phyloP scores from a whole-genome alignment of 805 yeast species.

The Saccharomycodes ludwigii region DNA sequence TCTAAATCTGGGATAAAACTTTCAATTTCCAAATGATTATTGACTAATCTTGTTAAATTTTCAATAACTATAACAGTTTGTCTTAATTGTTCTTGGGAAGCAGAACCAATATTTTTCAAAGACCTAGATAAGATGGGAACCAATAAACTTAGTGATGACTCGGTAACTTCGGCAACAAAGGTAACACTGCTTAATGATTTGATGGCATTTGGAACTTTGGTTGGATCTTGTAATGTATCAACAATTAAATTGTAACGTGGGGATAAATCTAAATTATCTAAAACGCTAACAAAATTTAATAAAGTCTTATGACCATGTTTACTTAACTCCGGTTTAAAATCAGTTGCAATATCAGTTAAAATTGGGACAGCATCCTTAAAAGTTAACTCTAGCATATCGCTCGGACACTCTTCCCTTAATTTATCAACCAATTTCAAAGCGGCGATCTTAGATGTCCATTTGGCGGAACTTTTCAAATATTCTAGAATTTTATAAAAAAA shows the following conservation, averaged over 20 bases:
- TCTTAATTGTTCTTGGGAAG: conserved; percentile 92
- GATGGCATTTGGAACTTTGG: conserved; percentile 78
- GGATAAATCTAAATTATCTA: conserved; percentile 85
- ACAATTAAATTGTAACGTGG: conserved; percentile 78
- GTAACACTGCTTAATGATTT: conserved; percentile 86
- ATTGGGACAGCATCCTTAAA: conserved; percentile 74
- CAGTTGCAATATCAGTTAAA: conserved; percentile 81
- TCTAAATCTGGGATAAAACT: conserved; percentile 70
- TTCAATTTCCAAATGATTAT: conserved; percentile 85
- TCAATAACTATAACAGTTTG: conserved; percentile 94
- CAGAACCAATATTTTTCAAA: conserved; percentile 63
- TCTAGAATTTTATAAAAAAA: conserved; percentile 47
- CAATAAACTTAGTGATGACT: conserved; percentile 79
- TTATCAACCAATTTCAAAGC: conserved; percentile 65
- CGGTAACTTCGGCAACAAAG: conserved; percentile 96
- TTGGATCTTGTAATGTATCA: conserved; percentile 82
- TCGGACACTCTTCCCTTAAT: conserved; percentile 66
- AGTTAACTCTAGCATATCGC: conserved; percentile 72
- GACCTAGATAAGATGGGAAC: conserved; percentile 91
- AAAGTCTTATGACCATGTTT: conserved; percentile 68
- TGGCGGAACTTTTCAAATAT: conserved; percentile 65
- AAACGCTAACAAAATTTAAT: conserved; percentile 58
- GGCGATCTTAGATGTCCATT: conserved; percentile 84
- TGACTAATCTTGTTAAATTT: conserved; percentile 88
- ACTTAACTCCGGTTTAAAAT: conserved; percentile 92